phyloP scores from a whole-genome alignment of 2,329 filamentous ascomycete species.

The Stachybotrys chartarum region DNA sequence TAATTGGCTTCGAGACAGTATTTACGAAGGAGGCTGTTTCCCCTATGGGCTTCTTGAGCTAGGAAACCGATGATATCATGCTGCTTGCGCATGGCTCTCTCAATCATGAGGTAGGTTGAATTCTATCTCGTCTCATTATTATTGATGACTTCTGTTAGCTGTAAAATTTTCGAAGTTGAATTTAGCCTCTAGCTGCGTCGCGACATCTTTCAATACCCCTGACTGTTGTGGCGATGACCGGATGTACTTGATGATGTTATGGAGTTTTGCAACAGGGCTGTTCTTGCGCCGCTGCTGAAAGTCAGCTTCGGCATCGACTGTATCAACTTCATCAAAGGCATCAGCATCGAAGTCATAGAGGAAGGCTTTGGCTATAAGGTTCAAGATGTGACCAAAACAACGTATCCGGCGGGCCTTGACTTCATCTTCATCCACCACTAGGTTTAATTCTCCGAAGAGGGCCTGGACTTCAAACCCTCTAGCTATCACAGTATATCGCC shows the following conservation, averaged over 20 bases:
- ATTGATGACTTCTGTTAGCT: slow-evolving; percentile 5
- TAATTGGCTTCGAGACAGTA: slow-evolving; percentile 1
- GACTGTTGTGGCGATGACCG: slow-evolving; percentile 3
- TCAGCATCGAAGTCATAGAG: slow-evolving; percentile 3
- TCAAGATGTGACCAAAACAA: slow-evolving; percentile 2
- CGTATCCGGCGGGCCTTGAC: background rate
- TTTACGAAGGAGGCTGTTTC: background rate
- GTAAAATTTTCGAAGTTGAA: slow-evolving; percentile 6
- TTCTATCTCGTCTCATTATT: slow-evolving; percentile 4
- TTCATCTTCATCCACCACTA: too few relatives aligned
- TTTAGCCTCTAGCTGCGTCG: slow-evolving; percentile 3
- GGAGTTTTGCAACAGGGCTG: background rate
- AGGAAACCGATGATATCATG: slow-evolving; percentile 1
- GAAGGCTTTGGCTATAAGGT: slow-evolving; percentile 3
- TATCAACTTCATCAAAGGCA: slow-evolving; percentile 4
- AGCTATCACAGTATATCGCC: too few relatives aligned
- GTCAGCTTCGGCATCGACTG: slow-evolving; percentile 1
- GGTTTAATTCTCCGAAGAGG: too few relatives aligned
- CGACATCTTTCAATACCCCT: slow-evolving; percentile 4
- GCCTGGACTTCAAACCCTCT: too few relatives aligned
- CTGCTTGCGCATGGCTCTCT: slow-evolving; percentile 5
- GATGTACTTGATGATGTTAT: slow-evolving; percentile 2
- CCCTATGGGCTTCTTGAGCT: background rate
- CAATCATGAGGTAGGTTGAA: slow-evolving; percentile 4
- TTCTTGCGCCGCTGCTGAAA: background rate